Conservation (phyloP, 2,329 filamentous ascomycete genomes). For the Lachnellula occidentalis region DNA sequence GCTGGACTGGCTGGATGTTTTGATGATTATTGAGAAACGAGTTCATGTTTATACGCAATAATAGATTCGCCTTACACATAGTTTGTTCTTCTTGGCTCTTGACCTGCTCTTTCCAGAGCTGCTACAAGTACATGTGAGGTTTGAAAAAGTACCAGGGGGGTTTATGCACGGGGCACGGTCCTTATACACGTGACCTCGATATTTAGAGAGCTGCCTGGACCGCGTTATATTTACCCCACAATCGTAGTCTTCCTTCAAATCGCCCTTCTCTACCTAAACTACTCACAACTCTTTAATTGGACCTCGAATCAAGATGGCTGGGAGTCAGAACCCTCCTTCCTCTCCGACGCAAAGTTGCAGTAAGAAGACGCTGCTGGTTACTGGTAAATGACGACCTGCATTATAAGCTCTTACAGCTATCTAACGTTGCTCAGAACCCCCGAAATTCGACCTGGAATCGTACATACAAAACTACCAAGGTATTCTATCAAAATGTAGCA, state of each 20-base stretch:
- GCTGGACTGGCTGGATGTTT: not conserved
- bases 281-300: not conserved
- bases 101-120: too few relatives aligned
- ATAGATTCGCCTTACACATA: not conserved
- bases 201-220: not conserved
- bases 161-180: not conserved
- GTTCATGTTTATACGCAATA: not conserved
- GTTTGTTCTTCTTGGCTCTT: too few relatives aligned
- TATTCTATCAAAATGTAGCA: conserved; percentile 32
- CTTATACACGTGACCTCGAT: not conserved
- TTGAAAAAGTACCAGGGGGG: too few relatives aligned
- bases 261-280: not conserved
- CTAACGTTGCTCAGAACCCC: conserved; percentile 36
- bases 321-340: conserved; percentile 8
- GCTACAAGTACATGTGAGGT: too few relatives aligned
- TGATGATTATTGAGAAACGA: not conserved
- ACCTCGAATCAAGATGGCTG: conserved; percentile 12
- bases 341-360: conserved; percentile 17
- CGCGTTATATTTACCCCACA: conserved; percentile 5
- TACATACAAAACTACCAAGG: conserved; percentile 88
- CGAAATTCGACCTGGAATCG: conserved; percentile 85
- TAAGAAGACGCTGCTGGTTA: conserved; percentile 18
- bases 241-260: not conserved
- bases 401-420: not conserved
- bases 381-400: conserved; percentile 10